A percentile compares a stretch with the other conserved stretches of the same genome.
These are phyloP conservation scores for Leccinum ponderosum DNA, from an alignment of 1,284 basidiomycete genomes.

Conservation along the genomic window DNA sequence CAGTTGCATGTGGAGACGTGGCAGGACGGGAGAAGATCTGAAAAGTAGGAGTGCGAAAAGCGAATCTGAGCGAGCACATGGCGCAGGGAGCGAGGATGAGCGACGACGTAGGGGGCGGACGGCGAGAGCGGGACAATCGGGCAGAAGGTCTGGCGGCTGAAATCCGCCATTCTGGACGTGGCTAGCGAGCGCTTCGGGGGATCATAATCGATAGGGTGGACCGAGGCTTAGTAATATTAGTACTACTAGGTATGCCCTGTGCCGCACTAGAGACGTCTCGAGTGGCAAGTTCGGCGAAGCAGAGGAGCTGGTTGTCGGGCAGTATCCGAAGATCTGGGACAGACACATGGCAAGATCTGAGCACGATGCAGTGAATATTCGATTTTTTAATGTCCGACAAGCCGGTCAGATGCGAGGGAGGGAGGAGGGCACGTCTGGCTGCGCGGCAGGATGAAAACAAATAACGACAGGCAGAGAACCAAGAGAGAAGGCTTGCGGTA, in stretches of 20 bases:
- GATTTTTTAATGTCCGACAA: constrained; percentile 29
- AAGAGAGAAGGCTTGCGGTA: constrained; percentile 16
- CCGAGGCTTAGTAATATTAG: constrained; percentile 6
- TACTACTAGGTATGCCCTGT: constrained; percentile 17
- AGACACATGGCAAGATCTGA: constrained; percentile 17
- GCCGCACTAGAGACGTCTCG: constrained; percentile 17
- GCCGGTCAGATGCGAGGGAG: not conserved
- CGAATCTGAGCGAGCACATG: constrained; percentile 34
- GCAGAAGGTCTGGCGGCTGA: constrained; percentile 15
- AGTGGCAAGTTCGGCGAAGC: constrained; percentile 17
- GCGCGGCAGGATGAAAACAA: not conserved
- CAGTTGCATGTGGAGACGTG: constrained; percentile 18
- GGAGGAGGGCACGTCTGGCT: constrained; percentile 1
- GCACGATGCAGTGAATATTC: constrained; percentile 12
- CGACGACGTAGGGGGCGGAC: constrained; percentile 4
- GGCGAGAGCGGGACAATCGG: constrained; percentile 12
- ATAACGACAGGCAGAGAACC: constrained; percentile 3
- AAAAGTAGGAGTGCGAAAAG: constrained; percentile 16
- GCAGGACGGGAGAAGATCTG: constrained; percentile 29
- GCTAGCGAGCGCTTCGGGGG: constrained; percentile 17
- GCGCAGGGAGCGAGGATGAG: constrained; percentile 19
- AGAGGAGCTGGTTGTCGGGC: constrained; percentile 2
- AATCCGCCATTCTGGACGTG: constrained; percentile 18
- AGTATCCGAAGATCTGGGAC: constrained; percentile 19
- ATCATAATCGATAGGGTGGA: constrained; percentile 15